Base-by-base conservation (phyloP, 331 rosid species). In the Malus hybrid region DNA sequence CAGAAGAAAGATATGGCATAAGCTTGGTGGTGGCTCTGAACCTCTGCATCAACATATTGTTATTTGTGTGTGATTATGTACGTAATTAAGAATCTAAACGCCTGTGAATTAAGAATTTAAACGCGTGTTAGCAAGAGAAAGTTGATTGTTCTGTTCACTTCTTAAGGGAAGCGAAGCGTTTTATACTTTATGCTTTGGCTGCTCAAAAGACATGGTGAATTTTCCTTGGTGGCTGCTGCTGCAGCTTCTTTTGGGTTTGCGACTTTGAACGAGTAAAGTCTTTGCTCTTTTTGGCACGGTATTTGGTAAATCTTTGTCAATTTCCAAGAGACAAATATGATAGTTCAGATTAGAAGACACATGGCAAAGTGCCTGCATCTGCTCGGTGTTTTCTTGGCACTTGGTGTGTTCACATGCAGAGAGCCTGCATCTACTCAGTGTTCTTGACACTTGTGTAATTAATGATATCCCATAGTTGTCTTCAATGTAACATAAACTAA, bases 11-110 rank as follows among this genome's bases (percentile, higher is more conserved):
- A 68, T 54, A 50, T 11, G 76, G 77, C 42, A 76, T 20, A 10
- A 78, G 56, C 60, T 73, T 85, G 73, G 20, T 33, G 34, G 86
- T 19, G 34, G 84, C 80, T 81, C 89, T 74, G 33, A 76, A 66
- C 57, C 84, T 78, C 81, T 80, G 83, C 85, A 85, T 85, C 57
- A 63, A 54, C 61, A 5, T 44, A 6, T 14, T 20, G 7, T 50
- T 8, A 54, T 33, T 11, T 19, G 20, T 71, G 54, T 33, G 55
- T 7, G 19, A 22, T n/a, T 59, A 0, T 59, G 5, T 59, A 20
- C 24, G 31, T 10, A 61, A 59, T 24, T 24, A 61, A 61, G 36
- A 61, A 28, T 61, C 34, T 61, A 15, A 13, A 61, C 46, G 13
- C 13, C 0, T 10, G 13, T 36, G 2, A 36, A 36, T 7, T 36